Percentiles rank a stretch among this genome's conserved stretches.
These are phyloP conservation scores for Rhodotorula sp. DNA, from an alignment of 1,284 basidiomycete species.

Conservation along the genomic window DNA sequence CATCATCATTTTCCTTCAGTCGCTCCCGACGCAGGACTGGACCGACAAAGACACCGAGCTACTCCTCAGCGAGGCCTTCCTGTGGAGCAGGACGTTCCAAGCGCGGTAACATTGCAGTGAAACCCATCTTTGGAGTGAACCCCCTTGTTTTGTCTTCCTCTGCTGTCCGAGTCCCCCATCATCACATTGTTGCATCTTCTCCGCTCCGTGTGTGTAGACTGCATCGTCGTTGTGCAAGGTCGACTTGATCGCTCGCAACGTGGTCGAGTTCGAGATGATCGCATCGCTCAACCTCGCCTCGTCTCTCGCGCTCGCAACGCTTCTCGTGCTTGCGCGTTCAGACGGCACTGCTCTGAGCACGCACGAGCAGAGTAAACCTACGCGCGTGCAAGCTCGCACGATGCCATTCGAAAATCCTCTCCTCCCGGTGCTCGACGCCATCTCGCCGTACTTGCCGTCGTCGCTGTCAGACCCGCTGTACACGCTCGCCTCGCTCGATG, in stretches of 20 bases:
- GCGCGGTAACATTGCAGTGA: slow-evolving; percentile 25
- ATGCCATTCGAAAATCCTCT: slow-evolving; percentile 13
- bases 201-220: too few relatives aligned
- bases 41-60: slow-evolving; percentile 93
- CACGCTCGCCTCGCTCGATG: slow-evolving; percentile 23
- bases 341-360: too few relatives aligned
- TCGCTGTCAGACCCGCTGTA: slow-evolving; percentile 19
- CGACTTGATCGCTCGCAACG: too few relatives aligned
- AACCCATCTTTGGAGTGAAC: background rate
- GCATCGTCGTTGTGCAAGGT: too few relatives aligned
- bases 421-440: slow-evolving; percentile 15
- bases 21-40: slow-evolving; percentile 92
- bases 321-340: too few relatives aligned
- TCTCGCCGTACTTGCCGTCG: slow-evolving; percentile 20
- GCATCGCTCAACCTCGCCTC: too few relatives aligned
- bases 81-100: slow-evolving; percentile 52
- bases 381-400: background rate
- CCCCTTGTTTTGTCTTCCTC: background rate
- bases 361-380: too few relatives aligned
- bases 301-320: too few relatives aligned
- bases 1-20: slow-evolving; percentile 98
- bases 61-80: slow-evolving; percentile 92
- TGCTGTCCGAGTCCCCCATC: background rate
- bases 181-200: too few relatives aligned
- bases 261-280: too few relatives aligned